Evolutionary conservation across 2,329 filamentous ascomycete species (phyloP).

Genomic region (Aspergillus brasiliensis): DNA sequence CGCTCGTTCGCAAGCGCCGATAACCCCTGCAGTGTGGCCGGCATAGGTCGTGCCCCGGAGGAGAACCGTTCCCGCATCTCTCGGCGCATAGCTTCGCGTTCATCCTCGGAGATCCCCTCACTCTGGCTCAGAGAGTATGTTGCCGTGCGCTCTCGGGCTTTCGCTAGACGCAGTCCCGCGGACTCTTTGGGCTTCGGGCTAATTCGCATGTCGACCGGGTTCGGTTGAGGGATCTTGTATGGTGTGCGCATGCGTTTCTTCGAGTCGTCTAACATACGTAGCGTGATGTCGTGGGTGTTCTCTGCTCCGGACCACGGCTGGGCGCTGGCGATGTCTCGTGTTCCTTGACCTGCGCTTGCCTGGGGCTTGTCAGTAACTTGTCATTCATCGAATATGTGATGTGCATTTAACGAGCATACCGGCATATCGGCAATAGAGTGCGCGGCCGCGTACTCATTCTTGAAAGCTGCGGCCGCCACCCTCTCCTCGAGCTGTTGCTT

Average conservation of each 20-base stretch:
- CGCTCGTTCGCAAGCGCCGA: slow-evolving; percentile 83
- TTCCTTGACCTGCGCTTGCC: slow-evolving; percentile 65
- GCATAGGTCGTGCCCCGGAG: slow-evolving; percentile 70
- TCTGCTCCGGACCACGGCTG: slow-evolving; percentile 80
- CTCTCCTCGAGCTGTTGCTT: slow-evolving; percentile 61
- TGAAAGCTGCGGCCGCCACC: slow-evolving; percentile 59
- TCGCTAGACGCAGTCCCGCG: slow-evolving; percentile 55
- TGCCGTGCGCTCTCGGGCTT: slow-evolving; percentile 60
- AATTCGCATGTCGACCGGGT: slow-evolving; percentile 50
- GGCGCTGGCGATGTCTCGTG: slow-evolving; percentile 67
- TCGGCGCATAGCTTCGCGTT: slow-evolving; percentile 69
- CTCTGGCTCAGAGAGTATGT: slow-evolving; percentile 58
- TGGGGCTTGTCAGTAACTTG: background rate
- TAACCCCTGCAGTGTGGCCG: slow-evolving; percentile 75
- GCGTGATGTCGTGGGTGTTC: slow-evolving; percentile 69
- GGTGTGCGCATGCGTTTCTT: slow-evolving; percentile 58
- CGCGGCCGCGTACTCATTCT: slow-evolving; percentile 54
- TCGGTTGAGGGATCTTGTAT: slow-evolving; percentile 43
- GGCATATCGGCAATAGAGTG: slow-evolving; percentile 58
- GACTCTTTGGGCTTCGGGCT: slow-evolving; percentile 46
- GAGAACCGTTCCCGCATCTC: slow-evolving; percentile 81
- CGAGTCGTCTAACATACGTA: slow-evolving; percentile 74
- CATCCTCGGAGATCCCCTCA: slow-evolving; percentile 65
- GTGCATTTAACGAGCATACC: slow-evolving; percentile 29
- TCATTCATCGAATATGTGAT: background rate